Evolutionary conservation across 2,329 filamentous ascomycete genomes (phyloP), one percentile per base, ranked within the genome.

Genomic region (Thielaviopsis ethacetica): DNA sequence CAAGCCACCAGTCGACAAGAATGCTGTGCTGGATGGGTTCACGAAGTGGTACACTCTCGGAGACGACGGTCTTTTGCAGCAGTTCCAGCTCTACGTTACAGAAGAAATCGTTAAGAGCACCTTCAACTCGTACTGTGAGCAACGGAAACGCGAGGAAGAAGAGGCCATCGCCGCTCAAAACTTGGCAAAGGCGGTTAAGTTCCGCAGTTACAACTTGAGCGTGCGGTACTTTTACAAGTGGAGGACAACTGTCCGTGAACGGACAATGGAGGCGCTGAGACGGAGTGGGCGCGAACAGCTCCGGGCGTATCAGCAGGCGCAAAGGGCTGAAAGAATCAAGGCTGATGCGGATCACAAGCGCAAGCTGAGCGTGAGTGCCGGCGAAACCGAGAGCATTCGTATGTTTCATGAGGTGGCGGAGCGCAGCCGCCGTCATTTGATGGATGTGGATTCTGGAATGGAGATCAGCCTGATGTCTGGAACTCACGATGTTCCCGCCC

Each of bases 151-250:
- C 58, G 71, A 71, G 47, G 70, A 64, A 54, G 69, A 66, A 21
- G 71, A 68, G 53, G 77, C 79, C 59, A 77, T 79, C 63, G 76
- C 80, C 49, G 72, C 73, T 19, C 64, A 66, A 62, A 65, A 75
- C 65, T 52, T 76, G 67, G 72, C 71, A 2, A 68, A 77, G 57
- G 78, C 78, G 15, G 69, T 71, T 17, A 67, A 70, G n/a, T 80
- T 77, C 63, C 72, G 76, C 44, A 65, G 63, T 3, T 75, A 78
- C 64, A 80, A 71, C 58, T 69, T 82, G 30, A 68, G 71, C 13
- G 68, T 81, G 61, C 80, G 75, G 54, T 82, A 72, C 66, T 81
- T 82, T 61, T 81, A 81, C 63, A 71, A 71, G 19, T 83, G 80
- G 80, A 76, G 73, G 54, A 66, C 75, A 15, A 72, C 68, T 47